Percentiles rank a stretch among this genome's conserved stretches.
These are phyloP conservation scores for Aspergillus indologenus DNA, from an alignment of 495 filamentous ascomycete species.

Conservation along the genomic window DNA sequence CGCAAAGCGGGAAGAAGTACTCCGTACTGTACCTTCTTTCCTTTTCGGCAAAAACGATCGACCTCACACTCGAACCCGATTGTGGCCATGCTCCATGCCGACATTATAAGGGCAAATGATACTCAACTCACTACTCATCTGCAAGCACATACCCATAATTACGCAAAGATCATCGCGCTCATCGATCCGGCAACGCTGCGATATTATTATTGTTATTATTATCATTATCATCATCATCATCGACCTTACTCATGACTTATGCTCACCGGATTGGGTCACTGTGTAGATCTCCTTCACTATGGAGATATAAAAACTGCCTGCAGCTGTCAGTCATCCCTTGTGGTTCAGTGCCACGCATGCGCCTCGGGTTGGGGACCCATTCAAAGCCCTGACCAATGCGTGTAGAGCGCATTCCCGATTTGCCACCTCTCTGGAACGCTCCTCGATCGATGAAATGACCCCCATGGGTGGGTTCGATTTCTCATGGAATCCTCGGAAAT, in stretches of 20 bases:
- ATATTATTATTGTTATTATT: neutral
- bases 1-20: too few species aligned
- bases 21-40: too few species aligned
- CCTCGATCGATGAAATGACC: neutral
- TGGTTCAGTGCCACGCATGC: conserved; percentile 7
- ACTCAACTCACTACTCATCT: too few species aligned
- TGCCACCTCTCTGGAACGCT: neutral
- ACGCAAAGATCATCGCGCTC: too few species aligned
- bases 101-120: too few species aligned
- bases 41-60: too few species aligned
- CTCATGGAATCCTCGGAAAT: neutral
- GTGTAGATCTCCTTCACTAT: neutral
- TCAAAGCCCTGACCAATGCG: neutral
- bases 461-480: neutral
- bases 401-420: neutral
- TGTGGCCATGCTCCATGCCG: too few species aligned
- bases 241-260: too few species aligned
- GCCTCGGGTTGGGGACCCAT: neutral
- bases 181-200: neutral
- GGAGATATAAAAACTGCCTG: neutral
- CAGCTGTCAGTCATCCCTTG: conserved; percentile 4
- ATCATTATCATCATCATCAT: neutral
- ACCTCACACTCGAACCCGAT: too few species aligned
- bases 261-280: neutral
- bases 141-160: too few species aligned